A percentile compares a stretch with the other conserved stretches of the same genome.
Evolutionary conservation across 306 rosid genomes (phyloP).

Genomic region (Begonia masoniana): DNA sequence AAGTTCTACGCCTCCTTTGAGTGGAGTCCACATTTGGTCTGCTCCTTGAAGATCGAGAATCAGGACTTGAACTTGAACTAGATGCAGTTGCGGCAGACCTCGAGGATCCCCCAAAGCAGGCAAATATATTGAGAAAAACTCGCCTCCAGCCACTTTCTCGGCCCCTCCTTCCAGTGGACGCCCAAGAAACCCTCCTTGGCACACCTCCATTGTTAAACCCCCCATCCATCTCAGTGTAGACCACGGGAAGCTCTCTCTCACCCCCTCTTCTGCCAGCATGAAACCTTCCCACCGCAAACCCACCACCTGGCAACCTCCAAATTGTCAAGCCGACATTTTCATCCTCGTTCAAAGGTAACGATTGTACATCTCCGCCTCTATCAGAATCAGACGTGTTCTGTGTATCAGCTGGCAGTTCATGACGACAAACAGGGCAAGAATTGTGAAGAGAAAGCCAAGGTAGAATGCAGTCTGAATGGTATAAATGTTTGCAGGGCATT

Average conservation of each 20-base stretch:
- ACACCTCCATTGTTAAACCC: constrained; percentile 41
- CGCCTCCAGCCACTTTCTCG: constrained; percentile 23
- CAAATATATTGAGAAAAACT: constrained; percentile 16
- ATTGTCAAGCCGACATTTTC: constrained; percentile 33
- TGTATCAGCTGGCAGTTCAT: constrained; percentile 15
- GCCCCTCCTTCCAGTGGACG: constrained; percentile 26
- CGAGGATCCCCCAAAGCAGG: constrained; percentile 23
- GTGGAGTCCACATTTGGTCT: constrained; percentile 8
- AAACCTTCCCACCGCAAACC: constrained; percentile 48
- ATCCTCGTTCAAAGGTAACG: constrained; percentile 12
- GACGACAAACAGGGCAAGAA: constrained; percentile 15
- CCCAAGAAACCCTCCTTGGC: constrained; percentile 40
- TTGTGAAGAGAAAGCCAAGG: constrained; percentile 13
- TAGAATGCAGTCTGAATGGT: constrained; percentile 11
- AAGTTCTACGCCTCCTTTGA: constrained; percentile 40
- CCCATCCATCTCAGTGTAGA: constrained; percentile 43
- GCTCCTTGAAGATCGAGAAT: constrained; percentile 13
- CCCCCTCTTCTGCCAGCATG: constrained; percentile 35
- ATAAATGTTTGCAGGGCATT: constrained; percentile 13
- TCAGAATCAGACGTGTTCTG: background rate
- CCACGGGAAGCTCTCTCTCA: constrained; percentile 45
- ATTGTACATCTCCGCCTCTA: background rate
- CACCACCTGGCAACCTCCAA: constrained; percentile 51
- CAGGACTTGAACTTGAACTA: constrained; percentile 10
- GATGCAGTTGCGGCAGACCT: constrained; percentile 3